A percentile compares a stretch with the other conserved stretches of the same genome.
phyloP scores from a whole-genome alignment of 768 basidiomycete species.

The Podaxis rugospora region DNA sequence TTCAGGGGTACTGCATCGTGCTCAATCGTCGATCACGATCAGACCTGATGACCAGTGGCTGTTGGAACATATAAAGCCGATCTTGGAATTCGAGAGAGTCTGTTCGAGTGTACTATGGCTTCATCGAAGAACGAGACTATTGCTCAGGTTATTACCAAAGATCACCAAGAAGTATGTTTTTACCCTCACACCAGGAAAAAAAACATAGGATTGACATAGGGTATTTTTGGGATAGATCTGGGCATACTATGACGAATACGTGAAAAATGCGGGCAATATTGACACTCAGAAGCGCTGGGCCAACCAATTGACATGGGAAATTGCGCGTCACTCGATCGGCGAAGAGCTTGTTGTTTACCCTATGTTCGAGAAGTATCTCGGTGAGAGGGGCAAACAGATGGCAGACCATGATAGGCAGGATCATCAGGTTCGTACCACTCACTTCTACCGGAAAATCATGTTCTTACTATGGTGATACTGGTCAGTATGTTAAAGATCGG shows the following conservation, averaged over 20 bases:
- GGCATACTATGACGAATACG: conserved; percentile 49
- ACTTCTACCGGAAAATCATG: not conserved
- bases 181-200: not conserved
- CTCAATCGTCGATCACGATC: not conserved
- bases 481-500: conserved; percentile 28
- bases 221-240: conserved; percentile 40
- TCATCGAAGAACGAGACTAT: not conserved
- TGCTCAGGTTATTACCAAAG: conserved; percentile 1
- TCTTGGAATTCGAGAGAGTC: not conserved
- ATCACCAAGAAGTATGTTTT: conserved; percentile 9
- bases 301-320: conserved; percentile 54
- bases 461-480: not conserved
- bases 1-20: not conserved
- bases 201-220: not conserved
- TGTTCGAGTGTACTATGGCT: not conserved
- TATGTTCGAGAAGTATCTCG: conserved; percentile 54
- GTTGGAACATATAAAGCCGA: not conserved
- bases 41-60: not conserved
- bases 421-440: conserved; percentile 38
- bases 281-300: conserved; percentile 52
- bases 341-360: conserved; percentile 66
- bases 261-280: conserved; percentile 32
- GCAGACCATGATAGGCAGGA: conserved; percentile 53
- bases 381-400: conserved; percentile 42
- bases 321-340: conserved; percentile 55